These are phyloP conservation scores for Trypanosoma mega DNA, from an alignment of 208 protist genomes.

Conservation along the genomic window DNA sequence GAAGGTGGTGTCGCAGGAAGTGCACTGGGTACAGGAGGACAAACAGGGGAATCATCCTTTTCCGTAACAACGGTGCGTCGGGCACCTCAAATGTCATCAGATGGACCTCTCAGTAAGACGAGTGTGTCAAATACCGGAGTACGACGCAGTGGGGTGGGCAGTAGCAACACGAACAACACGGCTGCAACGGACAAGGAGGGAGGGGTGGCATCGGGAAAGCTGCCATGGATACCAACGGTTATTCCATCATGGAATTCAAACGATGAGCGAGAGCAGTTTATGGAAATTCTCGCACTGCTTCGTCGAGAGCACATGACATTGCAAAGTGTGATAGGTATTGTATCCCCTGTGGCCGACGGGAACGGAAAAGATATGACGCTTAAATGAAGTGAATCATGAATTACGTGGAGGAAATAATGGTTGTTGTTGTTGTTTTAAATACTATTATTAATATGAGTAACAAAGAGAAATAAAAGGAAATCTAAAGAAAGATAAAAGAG, in stretches of 20 bases:
- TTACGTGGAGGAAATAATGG: slow-evolving; percentile 8
- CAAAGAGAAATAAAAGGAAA: background rate
- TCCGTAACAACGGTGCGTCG: slow-evolving; percentile 48
- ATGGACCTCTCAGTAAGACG: background rate
- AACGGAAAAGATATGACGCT: background rate
- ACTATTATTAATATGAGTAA: no score
- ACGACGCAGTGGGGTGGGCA: slow-evolving; percentile 5
- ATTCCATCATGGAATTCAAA: slow-evolving; percentile 69
- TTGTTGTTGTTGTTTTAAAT: no score
- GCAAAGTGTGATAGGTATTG: background rate
- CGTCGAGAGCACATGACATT: slow-evolving; percentile 25
- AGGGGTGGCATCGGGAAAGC: background rate
- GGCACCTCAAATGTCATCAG: slow-evolving; percentile 13
- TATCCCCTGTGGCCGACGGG: background rate
- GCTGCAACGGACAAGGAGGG: background rate
- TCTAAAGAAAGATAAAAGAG: background rate
- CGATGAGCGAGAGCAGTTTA: slow-evolving; percentile 65
- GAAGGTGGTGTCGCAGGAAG: slow-evolving; percentile 8
- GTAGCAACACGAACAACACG: slow-evolving; percentile 2
- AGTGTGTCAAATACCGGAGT: slow-evolving; percentile 1
- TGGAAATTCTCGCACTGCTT: slow-evolving; percentile 48
- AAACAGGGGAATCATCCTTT: slow-evolving; percentile 31
- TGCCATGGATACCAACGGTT: slow-evolving; percentile 36
- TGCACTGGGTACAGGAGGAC: background rate
- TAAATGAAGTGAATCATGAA: background rate